Evolutionary conservation across 306 rosid species (phyloP), one percentile per base, ranked within the genome.

Genomic region (Senna tora): DNA sequence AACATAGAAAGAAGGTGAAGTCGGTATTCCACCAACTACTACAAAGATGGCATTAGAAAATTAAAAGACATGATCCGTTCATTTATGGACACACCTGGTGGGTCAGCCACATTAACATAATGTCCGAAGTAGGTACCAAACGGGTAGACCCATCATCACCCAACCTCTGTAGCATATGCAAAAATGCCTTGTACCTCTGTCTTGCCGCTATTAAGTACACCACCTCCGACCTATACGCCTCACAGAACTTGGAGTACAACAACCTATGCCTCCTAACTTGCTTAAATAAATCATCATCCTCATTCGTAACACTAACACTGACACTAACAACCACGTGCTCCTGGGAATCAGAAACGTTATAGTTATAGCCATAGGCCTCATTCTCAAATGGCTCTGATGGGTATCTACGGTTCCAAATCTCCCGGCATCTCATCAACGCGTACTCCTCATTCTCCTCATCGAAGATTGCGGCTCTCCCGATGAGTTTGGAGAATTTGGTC

Each of bases 401-500:
- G 79, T 86, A 93, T 59, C 59, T 85, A 17, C 75, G 75, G 1
- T 57, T 70, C 97, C 98, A 93, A 8, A 86, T 80, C 19, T 87
- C 87, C 46, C 75, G 77, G 75, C 98, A 87, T 70, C 91, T 80
- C 79, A 82, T 71, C 71, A 89, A 58, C 20, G 96, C 94, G 32
- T 93, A 93, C 54, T 93, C 98, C 76, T 91, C 88, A 41, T 93
- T 93, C 83, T 89, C 98, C 68, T 91, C 97, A 52, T 91, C 79
- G 19, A 87, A 89, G 15, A 93, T 84, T 14, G 79, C 70, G 0
- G 94, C 78, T 69, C 85, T 93, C 36, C 98, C 92, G 14, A 93
- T 75, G 15, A 93, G 68, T 56, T 81, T 89, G 46, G 88, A 83
- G 78, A 89, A 93, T 46, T 77, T 93, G 3, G 64, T 46, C 72